Percentiles rank a stretch among this genome's conserved stretches.
phyloP scores from a whole-genome alignment of 2,329 filamentous ascomycete genomes.

The Fusarium luffae region DNA sequence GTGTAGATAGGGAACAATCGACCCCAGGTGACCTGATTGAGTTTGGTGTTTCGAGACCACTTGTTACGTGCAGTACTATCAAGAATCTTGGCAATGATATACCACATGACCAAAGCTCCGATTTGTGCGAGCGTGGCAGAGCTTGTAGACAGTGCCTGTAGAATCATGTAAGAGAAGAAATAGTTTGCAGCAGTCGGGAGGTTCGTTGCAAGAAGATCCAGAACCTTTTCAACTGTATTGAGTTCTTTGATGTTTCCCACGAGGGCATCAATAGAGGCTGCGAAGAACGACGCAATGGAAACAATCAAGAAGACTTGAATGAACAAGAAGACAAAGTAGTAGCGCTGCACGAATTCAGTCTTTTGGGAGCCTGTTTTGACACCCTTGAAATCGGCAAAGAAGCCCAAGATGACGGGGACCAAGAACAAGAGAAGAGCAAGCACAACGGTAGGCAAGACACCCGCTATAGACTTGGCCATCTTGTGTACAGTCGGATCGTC shows the following conservation, averaged over 20 bases:
- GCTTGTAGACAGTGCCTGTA: slow-evolving; percentile 91
- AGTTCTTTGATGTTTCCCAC: slow-evolving; percentile 60
- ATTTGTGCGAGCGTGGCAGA: slow-evolving; percentile 90
- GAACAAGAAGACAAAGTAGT: slow-evolving; percentile 95
- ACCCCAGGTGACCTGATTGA: slow-evolving; percentile 87
- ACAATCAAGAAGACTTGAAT: slow-evolving; percentile 95
- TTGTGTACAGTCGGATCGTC: slow-evolving; percentile 69
- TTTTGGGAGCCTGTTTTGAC: slow-evolving; percentile 83
- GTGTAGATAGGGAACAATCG: slow-evolving; percentile 96
- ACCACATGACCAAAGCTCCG: slow-evolving; percentile 82
- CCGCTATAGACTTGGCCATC: slow-evolving; percentile 74
- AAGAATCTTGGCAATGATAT: slow-evolving; percentile 79
- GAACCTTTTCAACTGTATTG: slow-evolving; percentile 71
- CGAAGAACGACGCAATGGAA: slow-evolving; percentile 80
- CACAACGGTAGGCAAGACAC: slow-evolving; percentile 84
- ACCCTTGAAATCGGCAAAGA: slow-evolving; percentile 79
- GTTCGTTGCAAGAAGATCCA: slow-evolving; percentile 78
- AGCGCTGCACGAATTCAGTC: slow-evolving; percentile 86
- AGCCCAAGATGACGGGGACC: slow-evolving; percentile 80
- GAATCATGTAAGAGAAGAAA: slow-evolving; percentile 98
- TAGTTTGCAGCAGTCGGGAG: slow-evolving; percentile 92
- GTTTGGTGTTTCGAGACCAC: slow-evolving; percentile 83
- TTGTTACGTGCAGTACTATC: slow-evolving; percentile 87
- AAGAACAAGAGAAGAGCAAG: slow-evolving; percentile 83
- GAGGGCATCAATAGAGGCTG: slow-evolving; percentile 71